Base-by-base conservation (phyloP, 1,139 yeast species). In the Sugiyamaella novakii region DNA sequence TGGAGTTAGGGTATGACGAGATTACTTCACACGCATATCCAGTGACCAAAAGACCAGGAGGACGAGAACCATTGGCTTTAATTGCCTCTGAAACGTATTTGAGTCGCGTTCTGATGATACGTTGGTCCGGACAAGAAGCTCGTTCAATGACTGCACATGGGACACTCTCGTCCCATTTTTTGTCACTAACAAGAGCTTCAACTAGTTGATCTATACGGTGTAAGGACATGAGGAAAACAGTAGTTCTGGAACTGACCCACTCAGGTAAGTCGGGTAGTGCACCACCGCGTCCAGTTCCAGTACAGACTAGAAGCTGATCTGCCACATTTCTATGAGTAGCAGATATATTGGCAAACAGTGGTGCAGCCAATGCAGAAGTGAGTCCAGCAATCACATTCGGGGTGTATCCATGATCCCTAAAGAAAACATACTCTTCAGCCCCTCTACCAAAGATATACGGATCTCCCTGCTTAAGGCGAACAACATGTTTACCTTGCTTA, bases 391-490 rank as follows among this genome's bases (percentile, higher is more conserved):
- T 63, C 1, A 92, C 96, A 2, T 67, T 62, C 5, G 96, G 95
- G 22, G 68, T 73, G 60, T 63, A 87, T 0, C 96, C 96, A 54
- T 83, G 79, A 12, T 71, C 61, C 27, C 74, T 64, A 67, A 91
- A 92, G 65, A 74, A 89, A 14, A 79, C 63, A 62, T 68, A 87
- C 64, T 92, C 98, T 69, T 92, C 98, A 29, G 96, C 97, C 33
- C 98, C 98, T 56, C 98, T 81, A 3, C 98, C 98, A 65, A 88
- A 92, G 28, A 92, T 87, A 68, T 88, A 92, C 4, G 98, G 98
- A 65, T 92, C 98, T 36, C 98, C 98, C 70, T 92, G 98, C 65
- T 92, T 92, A 56, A 92, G 75, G 50, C 98, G 75, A 2, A 92
- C 94, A 1, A 92, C 97, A 53, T 79, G 80, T 58, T 80, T 76